Conservation (phyloP, 164 flowering plant species). For the Taxillus chinensis region DNA sequence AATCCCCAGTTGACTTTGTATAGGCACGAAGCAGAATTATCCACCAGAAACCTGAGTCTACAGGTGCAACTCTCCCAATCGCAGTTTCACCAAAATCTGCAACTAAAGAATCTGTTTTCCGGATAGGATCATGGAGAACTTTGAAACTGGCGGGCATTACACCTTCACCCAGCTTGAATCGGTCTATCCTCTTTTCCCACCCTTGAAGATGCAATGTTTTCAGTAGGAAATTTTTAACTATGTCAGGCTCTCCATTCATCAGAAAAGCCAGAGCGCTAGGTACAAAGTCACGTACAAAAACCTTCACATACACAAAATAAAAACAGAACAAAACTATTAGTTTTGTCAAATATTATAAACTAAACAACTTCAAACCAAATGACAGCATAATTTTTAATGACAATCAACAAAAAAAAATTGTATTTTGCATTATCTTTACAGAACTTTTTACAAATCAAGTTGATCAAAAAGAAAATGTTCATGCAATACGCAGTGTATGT, state of each 20-base stretch:
- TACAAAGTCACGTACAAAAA: conserved; percentile 66
- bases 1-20: conserved; percentile 66
- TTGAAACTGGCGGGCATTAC: conserved; percentile 79
- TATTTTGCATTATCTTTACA: too few species aligned
- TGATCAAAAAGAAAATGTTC: too few species aligned
- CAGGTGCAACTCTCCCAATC: conserved; percentile 74
- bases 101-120: conserved; percentile 48
- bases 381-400: too few species aligned
- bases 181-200: conserved; percentile 60
- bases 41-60: conserved; percentile 83
- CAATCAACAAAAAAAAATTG: too few species aligned
- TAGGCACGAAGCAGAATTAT: conserved; percentile 67
- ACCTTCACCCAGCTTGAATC: conserved; percentile 65
- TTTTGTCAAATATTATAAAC: background rate
- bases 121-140: conserved; percentile 52
- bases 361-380: background rate
- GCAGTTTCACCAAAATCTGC: conserved; percentile 80
- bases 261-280: conserved; percentile 71
- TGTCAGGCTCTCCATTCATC: conserved; percentile 70
- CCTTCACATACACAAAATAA: conserved; percentile 20
- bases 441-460: too few species aligned
- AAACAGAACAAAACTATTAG: background rate
- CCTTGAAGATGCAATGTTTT: conserved; percentile 58
- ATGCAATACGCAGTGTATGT: too few species aligned
- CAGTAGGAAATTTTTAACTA: conserved; percentile 57